A percentile compares a stretch with the other conserved stretches of the same genome.
Evolutionary conservation across 176 grass and related monocot species (phyloP).

Genomic region (Dendrocalamus sinicus): DNA sequence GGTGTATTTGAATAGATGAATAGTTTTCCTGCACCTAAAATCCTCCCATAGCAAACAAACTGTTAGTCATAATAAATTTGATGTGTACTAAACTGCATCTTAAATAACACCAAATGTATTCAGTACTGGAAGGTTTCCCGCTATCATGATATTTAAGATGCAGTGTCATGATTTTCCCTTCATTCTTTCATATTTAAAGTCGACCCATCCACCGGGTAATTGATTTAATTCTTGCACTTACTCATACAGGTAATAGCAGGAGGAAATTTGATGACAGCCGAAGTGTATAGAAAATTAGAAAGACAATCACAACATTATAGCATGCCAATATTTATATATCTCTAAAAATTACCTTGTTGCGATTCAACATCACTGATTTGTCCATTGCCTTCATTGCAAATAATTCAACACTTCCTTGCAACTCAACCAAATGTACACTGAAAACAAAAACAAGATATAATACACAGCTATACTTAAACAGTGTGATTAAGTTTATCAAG

Average conservation of each 20-base stretch:
- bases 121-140: neutral
- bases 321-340: neutral
- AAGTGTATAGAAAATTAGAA: neutral
- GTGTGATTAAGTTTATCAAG: neutral
- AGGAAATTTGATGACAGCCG: neutral
- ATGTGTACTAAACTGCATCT: neutral
- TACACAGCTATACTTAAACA: slow-evolving; percentile 1
- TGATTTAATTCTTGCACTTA: neutral
- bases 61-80: neutral
- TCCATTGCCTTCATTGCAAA: slow-evolving; percentile 99
- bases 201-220: neutral
- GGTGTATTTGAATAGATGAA: neutral
- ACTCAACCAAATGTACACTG: slow-evolving; percentile 96
- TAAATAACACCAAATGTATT: neutral
- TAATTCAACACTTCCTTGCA: slow-evolving; percentile 89
- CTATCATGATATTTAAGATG: neutral
- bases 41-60: neutral
- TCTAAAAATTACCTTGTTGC: slow-evolving; percentile 82
- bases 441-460: slow-evolving; percentile 34
- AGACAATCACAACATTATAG: neutral
- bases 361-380: slow-evolving; percentile 93
- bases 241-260: neutral
- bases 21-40: neutral
- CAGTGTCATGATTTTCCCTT: neutral
- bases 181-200: slow-evolving; percentile 11